Evolutionary conservation across 2,329 filamentous ascomycete genomes (phyloP).

Genomic region (Epichloe gansuensis): DNA sequence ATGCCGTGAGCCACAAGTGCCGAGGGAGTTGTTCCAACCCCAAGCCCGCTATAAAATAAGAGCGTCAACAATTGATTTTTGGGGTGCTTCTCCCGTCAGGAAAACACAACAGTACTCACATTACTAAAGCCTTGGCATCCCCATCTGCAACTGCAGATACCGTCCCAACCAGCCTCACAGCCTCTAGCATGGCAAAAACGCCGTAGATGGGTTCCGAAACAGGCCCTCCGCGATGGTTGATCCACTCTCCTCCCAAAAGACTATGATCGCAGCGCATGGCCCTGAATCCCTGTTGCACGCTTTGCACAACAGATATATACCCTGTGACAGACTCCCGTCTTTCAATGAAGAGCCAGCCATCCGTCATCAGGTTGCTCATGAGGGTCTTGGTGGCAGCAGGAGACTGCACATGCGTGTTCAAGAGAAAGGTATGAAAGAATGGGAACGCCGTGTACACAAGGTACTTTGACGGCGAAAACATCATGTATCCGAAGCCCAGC

Average conservation of each 20-base stretch:
- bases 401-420: slow-evolving; percentile 63
- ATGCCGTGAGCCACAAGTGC: slow-evolving; percentile 81
- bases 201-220: slow-evolving; percentile 83
- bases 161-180: slow-evolving; percentile 66
- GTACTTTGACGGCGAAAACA: slow-evolving; percentile 56
- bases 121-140: slow-evolving; percentile 70
- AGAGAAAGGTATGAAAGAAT: slow-evolving; percentile 54
- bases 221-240: slow-evolving; percentile 37
- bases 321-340: slow-evolving; percentile 79
- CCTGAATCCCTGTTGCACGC: slow-evolving; percentile 55
- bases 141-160: slow-evolving; percentile 41
- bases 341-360: slow-evolving; percentile 66
- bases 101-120: slow-evolving; percentile 45
- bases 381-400: slow-evolving; percentile 46
- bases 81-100: neutral
- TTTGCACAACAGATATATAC: slow-evolving; percentile 85
- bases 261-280: slow-evolving; percentile 91
- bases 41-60: slow-evolving; percentile 53
- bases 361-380: slow-evolving; percentile 51
- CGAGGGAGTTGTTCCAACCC: slow-evolving; percentile 82
- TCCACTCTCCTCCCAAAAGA: slow-evolving; percentile 86
- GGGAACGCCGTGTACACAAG: slow-evolving; percentile 59
- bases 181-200: slow-evolving; percentile 92
- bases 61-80: neutral
- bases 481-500: slow-evolving; percentile 51